phyloP scores from a whole-genome alignment of 495 filamentous ascomycete genomes.

The Astrothelium subdiscretum region DNA sequence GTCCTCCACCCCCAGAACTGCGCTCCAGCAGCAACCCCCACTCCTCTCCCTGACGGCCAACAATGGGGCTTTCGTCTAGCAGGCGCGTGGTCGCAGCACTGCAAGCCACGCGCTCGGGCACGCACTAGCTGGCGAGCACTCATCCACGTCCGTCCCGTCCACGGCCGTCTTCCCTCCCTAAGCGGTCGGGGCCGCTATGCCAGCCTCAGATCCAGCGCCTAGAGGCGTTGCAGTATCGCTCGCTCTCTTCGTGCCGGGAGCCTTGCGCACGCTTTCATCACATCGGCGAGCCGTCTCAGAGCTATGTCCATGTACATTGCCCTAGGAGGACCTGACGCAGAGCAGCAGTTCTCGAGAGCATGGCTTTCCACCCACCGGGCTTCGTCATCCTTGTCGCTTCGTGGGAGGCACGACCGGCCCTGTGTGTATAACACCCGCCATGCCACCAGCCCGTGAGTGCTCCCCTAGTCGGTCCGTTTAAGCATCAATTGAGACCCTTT shows the following conservation, averaged over 20 bases:
- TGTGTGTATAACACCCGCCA: background rate
- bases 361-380: background rate
- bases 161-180: slow-evolving; percentile 1
- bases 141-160: background rate
- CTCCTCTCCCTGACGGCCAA: background rate
- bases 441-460: background rate
- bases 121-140: background rate
- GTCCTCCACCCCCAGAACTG: background rate
- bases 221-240: slow-evolving; percentile 1
- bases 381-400: slow-evolving; percentile 1
- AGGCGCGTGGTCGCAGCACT: background rate
- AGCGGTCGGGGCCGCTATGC: slow-evolving; percentile 3
- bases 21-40: background rate
- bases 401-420: background rate
- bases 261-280: slow-evolving; percentile 3
- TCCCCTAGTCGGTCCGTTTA: background rate
- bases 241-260: background rate
- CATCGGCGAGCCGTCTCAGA: slow-evolving; percentile 2
- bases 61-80: background rate
- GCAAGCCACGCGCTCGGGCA: background rate
- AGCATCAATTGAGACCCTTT: background rate
- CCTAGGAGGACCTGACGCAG: background rate
- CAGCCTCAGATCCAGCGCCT: slow-evolving; percentile 1
- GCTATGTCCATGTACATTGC: slow-evolving; percentile 4
- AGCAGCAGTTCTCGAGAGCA: background rate